Evolutionary conservation across 148 eudicot genomes (phyloP).

Genomic region (Nepenthes gracilis): DNA sequence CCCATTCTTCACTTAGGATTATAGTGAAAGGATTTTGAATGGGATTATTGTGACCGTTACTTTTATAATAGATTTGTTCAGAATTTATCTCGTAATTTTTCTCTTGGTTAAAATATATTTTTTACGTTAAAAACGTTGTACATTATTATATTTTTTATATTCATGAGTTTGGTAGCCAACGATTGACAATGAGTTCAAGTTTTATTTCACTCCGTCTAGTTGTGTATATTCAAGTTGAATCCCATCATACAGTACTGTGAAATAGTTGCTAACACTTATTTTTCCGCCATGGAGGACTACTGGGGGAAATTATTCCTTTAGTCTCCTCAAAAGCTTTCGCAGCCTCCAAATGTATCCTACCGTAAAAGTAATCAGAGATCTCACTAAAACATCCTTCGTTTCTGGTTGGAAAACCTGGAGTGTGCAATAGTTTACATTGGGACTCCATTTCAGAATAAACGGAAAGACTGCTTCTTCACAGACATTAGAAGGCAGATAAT

Average conservation of each 20-base stretch:
- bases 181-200: too few species aligned
- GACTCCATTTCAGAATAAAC: conserved; percentile 60
- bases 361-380: conserved; percentile 69
- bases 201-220: too few species aligned
- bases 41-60: too few species aligned
- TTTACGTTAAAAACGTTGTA: conserved; percentile 28
- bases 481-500: conserved; percentile 35
- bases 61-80: too few species aligned
- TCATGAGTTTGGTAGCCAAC: too few species aligned
- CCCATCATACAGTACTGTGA: conserved; percentile 77
- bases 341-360: conserved; percentile 85
- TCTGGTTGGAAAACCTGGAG: conserved; percentile 67
- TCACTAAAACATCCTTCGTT: conserved; percentile 45
- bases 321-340: conserved; percentile 89
- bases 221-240: conserved; percentile 52
- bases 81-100: too few species aligned
- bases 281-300: conserved; percentile 81
- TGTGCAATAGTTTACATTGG: conserved; percentile 36
- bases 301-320: conserved; percentile 71
- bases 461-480: conserved; percentile 67
- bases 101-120: conserved; percentile 32
- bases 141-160: conserved; percentile 37
- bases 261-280: conserved; percentile 58
- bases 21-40: too few species aligned
- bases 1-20: too few species aligned